Conservation (phyloP, 2,329 filamentous ascomycete genomes). For the Phoma sp. region DNA sequence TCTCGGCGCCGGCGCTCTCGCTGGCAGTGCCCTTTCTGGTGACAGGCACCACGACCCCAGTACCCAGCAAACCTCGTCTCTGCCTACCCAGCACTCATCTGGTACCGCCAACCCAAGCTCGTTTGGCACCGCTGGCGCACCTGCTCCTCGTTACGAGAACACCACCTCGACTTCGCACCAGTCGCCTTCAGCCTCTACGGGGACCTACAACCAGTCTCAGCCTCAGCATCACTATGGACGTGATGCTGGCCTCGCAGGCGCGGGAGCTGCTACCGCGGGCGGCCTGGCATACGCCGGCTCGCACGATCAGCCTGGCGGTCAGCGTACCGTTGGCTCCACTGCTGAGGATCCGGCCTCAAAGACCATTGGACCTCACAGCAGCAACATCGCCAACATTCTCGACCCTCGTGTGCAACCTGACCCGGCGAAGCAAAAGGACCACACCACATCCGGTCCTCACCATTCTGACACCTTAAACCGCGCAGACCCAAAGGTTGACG, state of each 20-base stretch:
- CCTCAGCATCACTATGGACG: slow-evolving; percentile 25
- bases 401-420: slow-evolving; percentile 42
- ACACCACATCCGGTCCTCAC: slow-evolving; percentile 35
- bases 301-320: slow-evolving; percentile 23
- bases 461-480: slow-evolving; percentile 36
- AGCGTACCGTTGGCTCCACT: slow-evolving; percentile 29
- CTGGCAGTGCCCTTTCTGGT: not conserved
- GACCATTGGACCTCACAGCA: slow-evolving; percentile 40
- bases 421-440: slow-evolving; percentile 36
- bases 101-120: slow-evolving; percentile 6
- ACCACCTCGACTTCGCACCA: not conserved
- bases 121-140: not conserved
- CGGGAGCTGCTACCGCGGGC: slow-evolving; percentile 11
- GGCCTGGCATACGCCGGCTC: slow-evolving; percentile 23
- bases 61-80: not conserved
- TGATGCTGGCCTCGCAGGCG: slow-evolving; percentile 27
- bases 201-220: not conserved
- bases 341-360: slow-evolving; percentile 33
- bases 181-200: not conserved
- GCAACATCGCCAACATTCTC: slow-evolving; percentile 42
- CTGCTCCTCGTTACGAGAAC: not conserved
- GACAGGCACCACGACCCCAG: not conserved
- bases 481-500: slow-evolving; percentile 34
- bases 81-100: slow-evolving; percentile 10
- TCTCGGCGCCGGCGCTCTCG: slow-evolving; percentile 37